Percentiles rank a stretch among this genome's conserved stretches.
phyloP scores from a whole-genome alignment of 1,284 basidiomycete species.

The Gomphus sp. region DNA sequence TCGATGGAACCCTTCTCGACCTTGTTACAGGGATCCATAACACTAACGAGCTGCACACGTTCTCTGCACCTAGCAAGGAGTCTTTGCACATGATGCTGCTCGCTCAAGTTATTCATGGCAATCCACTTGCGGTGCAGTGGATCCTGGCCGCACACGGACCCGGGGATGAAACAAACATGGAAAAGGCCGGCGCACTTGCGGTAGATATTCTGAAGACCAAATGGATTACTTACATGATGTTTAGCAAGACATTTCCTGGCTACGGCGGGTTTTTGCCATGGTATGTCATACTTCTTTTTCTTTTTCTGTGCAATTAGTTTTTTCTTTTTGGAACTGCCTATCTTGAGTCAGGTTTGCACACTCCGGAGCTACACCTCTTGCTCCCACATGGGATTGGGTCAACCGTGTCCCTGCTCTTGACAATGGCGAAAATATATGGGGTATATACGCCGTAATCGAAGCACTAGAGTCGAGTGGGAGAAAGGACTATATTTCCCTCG shows the following conservation, averaged over 20 bases:
- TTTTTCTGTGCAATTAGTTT: not conserved
- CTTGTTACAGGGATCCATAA: slow-evolving; percentile 1
- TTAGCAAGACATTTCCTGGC: slow-evolving; percentile 4
- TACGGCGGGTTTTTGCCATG: slow-evolving; percentile 6
- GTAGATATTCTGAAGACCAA: slow-evolving; percentile 3
- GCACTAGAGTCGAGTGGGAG: not conserved
- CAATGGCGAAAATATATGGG: slow-evolving; percentile 8
- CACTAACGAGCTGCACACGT: not conserved
- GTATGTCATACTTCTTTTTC: not conserved
- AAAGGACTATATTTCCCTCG: not conserved
- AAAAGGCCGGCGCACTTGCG: not conserved
- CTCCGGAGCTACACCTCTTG: not conserved
- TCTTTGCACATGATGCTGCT: slow-evolving; percentile 6
- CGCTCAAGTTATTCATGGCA: slow-evolving; percentile 3
- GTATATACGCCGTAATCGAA: slow-evolving; percentile 2
- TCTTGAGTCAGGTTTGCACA: not conserved
- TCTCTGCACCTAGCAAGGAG: slow-evolving; percentile 8
- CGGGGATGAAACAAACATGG: not conserved
- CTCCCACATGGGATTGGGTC: slow-evolving; percentile 5
- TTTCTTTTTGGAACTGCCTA: not conserved
- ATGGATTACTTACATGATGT: not conserved
- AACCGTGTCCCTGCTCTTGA: slow-evolving; percentile 7
- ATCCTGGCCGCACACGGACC: not conserved
- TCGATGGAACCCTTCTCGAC: slow-evolving; percentile 5
- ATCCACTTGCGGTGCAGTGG: not conserved